Evolutionary conservation across 164 flowering plant species (phyloP).

Genomic region (Paratinospora sagittata): DNA sequence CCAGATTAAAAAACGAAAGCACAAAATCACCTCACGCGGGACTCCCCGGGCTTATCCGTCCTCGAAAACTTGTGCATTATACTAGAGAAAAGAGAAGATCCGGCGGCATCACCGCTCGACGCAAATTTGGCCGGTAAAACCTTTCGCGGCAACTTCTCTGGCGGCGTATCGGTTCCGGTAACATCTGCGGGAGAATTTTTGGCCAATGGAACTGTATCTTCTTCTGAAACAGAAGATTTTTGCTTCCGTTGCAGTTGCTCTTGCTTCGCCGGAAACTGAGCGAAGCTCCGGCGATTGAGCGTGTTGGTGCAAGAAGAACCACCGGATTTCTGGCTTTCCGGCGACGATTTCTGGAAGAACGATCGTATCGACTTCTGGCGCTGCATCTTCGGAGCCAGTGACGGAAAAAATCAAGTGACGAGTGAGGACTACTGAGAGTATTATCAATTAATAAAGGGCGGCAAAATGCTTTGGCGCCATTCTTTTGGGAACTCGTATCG

Average conservation of each 20-base stretch:
- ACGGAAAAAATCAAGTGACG: neutral
- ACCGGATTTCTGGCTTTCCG: conserved; percentile 27
- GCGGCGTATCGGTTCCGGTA: conserved; percentile 82
- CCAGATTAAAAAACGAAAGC: neutral
- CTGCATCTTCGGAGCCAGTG: conserved; percentile 41
- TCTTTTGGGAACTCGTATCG: neutral
- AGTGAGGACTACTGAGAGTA: neutral
- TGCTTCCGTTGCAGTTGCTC: too few species aligned
- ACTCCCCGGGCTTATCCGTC: conserved; percentile 25
- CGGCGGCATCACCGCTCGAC: conserved; percentile 11
- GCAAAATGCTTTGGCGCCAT: neutral
- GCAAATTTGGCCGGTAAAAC: conserved; percentile 25
- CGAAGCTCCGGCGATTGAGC: neutral
- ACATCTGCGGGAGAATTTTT: conserved; percentile 28
- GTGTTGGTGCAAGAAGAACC: neutral
- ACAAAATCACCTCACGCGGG: conserved; percentile 23
- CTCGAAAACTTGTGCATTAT: conserved; percentile 74
- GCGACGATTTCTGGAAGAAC: conserved; percentile 51
- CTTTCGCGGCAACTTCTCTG: conserved; percentile 75
- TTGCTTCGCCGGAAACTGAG: neutral
- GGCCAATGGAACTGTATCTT: conserved; percentile 6
- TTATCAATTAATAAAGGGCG: neutral
- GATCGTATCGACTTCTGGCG: conserved; percentile 76
- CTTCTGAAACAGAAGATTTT: neutral
- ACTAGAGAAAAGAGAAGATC: conserved; percentile 47